Percentiles rank a stretch among this genome's conserved stretches.
phyloP scores from a whole-genome alignment of 768 basidiomycete genomes.

The Boletellus ananas region DNA sequence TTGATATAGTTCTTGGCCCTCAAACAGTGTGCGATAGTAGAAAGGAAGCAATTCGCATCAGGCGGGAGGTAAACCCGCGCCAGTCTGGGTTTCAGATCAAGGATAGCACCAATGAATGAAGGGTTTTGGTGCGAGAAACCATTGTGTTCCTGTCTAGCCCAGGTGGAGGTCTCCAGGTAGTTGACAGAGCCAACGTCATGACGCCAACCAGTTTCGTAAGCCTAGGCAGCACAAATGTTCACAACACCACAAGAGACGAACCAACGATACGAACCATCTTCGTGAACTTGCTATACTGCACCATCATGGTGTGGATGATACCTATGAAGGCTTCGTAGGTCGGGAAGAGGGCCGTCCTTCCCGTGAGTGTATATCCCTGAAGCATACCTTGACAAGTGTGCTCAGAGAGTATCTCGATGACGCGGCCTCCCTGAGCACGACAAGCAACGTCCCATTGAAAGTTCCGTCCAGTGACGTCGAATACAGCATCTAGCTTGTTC shows the following conservation, averaged over 20 bases:
- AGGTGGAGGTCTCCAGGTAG: conserved; percentile 86
- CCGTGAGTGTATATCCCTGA: conserved; percentile 90
- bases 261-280: conserved; percentile 59
- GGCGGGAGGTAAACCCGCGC: conserved; percentile 83
- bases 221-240: conserved; percentile 23
- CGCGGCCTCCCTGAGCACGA: conserved; percentile 71
- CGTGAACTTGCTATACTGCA: conserved; percentile 83
- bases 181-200: conserved; percentile 68
- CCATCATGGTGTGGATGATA: conserved; percentile 87
- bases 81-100: conserved; percentile 66
- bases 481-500: conserved; percentile 83
- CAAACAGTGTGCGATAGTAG: conserved; percentile 80
- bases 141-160: conserved; percentile 84
- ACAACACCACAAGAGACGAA: background rate
- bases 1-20: conserved; percentile 83
- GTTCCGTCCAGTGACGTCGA: conserved; percentile 64
- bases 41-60: conserved; percentile 86
- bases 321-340: conserved; percentile 91
- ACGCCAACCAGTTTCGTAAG: conserved; percentile 68
- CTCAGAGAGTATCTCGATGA: conserved; percentile 86
- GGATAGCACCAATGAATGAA: conserved; percentile 81
- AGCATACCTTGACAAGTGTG: conserved; percentile 90
- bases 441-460: conserved; percentile 80
- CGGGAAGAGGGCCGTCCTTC: conserved; percentile 81
- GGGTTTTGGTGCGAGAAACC: conserved; percentile 90